Evolutionary conservation across 1,284 basidiomycete genomes (phyloP).

Genomic region (Ustilago xerochloae): DNA sequence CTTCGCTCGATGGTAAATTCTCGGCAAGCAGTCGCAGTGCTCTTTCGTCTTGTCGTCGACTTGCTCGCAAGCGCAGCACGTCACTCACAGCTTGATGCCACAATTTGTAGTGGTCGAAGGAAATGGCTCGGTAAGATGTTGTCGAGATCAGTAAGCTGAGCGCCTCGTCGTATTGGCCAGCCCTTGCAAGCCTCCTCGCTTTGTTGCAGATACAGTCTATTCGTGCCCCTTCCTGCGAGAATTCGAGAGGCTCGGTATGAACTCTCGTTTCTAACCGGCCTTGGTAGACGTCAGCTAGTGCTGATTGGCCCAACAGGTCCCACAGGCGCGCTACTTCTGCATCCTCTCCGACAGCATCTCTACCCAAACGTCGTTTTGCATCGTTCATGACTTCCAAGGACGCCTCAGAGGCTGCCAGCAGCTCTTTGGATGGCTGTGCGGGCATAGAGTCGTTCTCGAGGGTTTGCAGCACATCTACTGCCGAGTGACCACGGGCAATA

Average conservation of each 20-base stretch:
- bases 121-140: slow-evolving; percentile 14
- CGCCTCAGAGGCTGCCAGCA: slow-evolving; percentile 17
- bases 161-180: slow-evolving; percentile 40
- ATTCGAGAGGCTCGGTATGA: not conserved
- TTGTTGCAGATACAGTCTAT: slow-evolving; percentile 26
- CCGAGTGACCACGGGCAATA: slow-evolving; percentile 15
- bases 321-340: slow-evolving; percentile 26
- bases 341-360: slow-evolving; percentile 8
- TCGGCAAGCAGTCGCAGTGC: slow-evolving; percentile 15
- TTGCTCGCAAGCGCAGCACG: slow-evolving; percentile 32
- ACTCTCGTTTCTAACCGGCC: not conserved
- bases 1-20: slow-evolving; percentile 3
- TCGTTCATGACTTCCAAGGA: slow-evolving; percentile 42
- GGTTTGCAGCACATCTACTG: slow-evolving; percentile 26
- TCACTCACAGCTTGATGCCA: slow-evolving; percentile 30
- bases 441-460: slow-evolving; percentile 19
- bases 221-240: slow-evolving; percentile 15
- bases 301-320: slow-evolving; percentile 20
- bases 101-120: slow-evolving; percentile 24
- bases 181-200: slow-evolving; percentile 18
- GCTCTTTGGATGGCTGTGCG: slow-evolving; percentile 17
- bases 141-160: slow-evolving; percentile 28
- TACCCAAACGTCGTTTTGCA: slow-evolving; percentile 34
- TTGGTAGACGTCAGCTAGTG: slow-evolving; percentile 28
- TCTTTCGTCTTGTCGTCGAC: slow-evolving; percentile 25